Conservation (phyloP, 1,284 basidiomycete species). For the Fomes fomentarius region DNA sequence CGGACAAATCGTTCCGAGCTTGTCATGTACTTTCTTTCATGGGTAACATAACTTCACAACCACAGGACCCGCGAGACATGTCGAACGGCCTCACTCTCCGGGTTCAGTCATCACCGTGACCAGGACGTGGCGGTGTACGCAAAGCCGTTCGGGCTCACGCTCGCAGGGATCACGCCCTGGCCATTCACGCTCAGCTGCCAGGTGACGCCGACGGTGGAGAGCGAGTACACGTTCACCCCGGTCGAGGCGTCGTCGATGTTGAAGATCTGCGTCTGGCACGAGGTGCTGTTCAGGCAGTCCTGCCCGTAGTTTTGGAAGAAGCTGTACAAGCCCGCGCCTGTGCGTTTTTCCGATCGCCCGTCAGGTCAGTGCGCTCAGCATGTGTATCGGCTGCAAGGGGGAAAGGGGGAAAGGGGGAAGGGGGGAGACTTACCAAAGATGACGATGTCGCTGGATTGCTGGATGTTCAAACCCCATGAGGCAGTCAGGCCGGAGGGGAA, state of each 20-base stretch:
- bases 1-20: no score
- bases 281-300: constrained; percentile 46
- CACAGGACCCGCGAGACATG: no score
- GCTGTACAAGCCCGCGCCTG: constrained; percentile 71
- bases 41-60: no score
- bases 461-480: constrained; percentile 60
- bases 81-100: no score
- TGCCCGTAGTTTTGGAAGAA: constrained; percentile 52
- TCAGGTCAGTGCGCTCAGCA: neutral
- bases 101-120: no score
- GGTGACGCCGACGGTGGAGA: constrained; percentile 66
- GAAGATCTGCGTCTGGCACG: constrained; percentile 64
- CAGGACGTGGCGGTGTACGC: constrained; percentile 63
- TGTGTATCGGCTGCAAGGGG: neutral
- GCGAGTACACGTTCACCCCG: constrained; percentile 58
- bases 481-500: constrained; percentile 43
- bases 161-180: constrained; percentile 47
- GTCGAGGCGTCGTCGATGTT: constrained; percentile 58
- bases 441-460: constrained; percentile 61
- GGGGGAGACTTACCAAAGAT: constrained; percentile 51
- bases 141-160: constrained; percentile 59
- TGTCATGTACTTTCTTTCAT: no score
- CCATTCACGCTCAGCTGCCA: constrained; percentile 59
- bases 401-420: neutral
- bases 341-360: no score